Conservation (phyloP, 208 protist species). For the Herpetomonas tarakana region DNA sequence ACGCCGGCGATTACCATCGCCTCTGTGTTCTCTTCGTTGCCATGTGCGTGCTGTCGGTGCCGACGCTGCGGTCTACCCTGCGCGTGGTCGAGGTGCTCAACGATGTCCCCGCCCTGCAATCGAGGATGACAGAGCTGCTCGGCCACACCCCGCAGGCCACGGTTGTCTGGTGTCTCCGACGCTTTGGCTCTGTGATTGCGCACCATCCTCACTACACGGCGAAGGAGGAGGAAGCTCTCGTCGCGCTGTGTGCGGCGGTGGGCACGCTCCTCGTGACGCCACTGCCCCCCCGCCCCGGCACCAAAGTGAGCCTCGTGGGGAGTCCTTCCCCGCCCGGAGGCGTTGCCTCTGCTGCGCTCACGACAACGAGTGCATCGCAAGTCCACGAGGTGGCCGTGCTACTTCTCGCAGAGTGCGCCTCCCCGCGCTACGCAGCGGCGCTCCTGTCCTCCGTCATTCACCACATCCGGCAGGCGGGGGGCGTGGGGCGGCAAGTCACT, state of each 20-base stretch:
- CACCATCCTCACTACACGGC: not conserved
- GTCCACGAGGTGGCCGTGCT: not conserved
- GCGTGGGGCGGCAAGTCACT: too few relatives aligned
- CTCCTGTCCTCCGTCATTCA: not conserved
- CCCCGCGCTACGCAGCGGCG: not conserved
- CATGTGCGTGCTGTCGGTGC: conserved; percentile 70
- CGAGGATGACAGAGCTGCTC: not conserved
- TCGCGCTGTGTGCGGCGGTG: not conserved
- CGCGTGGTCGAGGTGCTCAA: conserved; percentile 50
- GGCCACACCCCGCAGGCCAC: conserved; percentile 6
- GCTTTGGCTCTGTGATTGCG: conserved; percentile 10
- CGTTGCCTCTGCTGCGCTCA: not conserved
- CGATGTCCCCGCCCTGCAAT: conserved; percentile 16
- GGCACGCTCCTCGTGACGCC: not conserved
- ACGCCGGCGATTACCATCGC: conserved; percentile 32
- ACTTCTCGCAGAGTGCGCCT: not conserved
- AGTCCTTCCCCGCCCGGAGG: too few relatives aligned
- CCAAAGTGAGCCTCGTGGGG: too few relatives aligned
- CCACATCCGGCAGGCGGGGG: not conserved
- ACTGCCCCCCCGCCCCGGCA: not conserved
- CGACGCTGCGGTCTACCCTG: conserved; percentile 42
- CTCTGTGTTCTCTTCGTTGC: conserved; percentile 56
- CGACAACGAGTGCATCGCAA: not conserved
- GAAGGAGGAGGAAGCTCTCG: conserved; percentile 1
- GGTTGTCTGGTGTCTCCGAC: conserved; percentile 51